A percentile compares a stretch with the other conserved stretches of the same genome.
These are phyloP conservation scores for Trichosporon ovoides DNA, from an alignment of 1,284 basidiomycete genomes.

Conservation along the genomic window DNA sequence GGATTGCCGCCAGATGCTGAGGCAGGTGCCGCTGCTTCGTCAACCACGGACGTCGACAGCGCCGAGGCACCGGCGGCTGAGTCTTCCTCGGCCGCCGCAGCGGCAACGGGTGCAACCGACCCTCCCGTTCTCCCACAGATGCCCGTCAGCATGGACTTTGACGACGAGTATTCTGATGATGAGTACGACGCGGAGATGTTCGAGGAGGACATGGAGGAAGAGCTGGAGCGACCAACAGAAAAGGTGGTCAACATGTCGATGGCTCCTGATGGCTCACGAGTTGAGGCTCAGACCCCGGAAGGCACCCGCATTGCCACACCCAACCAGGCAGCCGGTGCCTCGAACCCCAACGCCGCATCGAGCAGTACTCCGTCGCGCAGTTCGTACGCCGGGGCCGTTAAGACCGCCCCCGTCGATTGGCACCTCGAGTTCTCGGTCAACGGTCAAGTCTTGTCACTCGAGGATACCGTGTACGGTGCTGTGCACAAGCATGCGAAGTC, in stretches of 20 bases:
- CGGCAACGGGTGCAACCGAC: slow-evolving; percentile 9
- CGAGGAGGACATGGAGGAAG: slow-evolving; percentile 60
- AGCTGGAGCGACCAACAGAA: slow-evolving; percentile 54
- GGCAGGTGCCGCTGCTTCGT: neutral
- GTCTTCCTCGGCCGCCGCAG: slow-evolving; percentile 4
- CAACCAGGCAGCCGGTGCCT: slow-evolving; percentile 43
- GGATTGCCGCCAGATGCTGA: slow-evolving; percentile 52
- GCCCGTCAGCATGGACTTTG: slow-evolving; percentile 43
- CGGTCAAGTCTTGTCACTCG: slow-evolving; percentile 71
- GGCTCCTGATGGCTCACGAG: slow-evolving; percentile 78
- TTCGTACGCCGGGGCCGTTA: slow-evolving; percentile 91
- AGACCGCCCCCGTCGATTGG: slow-evolving; percentile 88
- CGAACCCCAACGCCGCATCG: slow-evolving; percentile 22
- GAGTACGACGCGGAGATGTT: slow-evolving; percentile 56
- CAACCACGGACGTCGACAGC: neutral
- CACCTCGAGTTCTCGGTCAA: slow-evolving; percentile 93
- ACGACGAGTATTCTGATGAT: slow-evolving; percentile 65
- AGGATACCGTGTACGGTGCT: slow-evolving; percentile 92
- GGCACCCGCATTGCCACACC: slow-evolving; percentile 91
- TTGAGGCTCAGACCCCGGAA: slow-evolving; percentile 92
- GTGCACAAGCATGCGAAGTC: slow-evolving; percentile 57
- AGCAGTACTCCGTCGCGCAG: slow-evolving; percentile 48
- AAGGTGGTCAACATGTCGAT: slow-evolving; percentile 82
- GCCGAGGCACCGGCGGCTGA: neutral
- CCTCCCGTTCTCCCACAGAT: slow-evolving; percentile 30